These are phyloP conservation scores for Xenoacremonium recifei DNA, from an alignment of 2,329 filamentous ascomycete genomes.

Conservation along the genomic window DNA sequence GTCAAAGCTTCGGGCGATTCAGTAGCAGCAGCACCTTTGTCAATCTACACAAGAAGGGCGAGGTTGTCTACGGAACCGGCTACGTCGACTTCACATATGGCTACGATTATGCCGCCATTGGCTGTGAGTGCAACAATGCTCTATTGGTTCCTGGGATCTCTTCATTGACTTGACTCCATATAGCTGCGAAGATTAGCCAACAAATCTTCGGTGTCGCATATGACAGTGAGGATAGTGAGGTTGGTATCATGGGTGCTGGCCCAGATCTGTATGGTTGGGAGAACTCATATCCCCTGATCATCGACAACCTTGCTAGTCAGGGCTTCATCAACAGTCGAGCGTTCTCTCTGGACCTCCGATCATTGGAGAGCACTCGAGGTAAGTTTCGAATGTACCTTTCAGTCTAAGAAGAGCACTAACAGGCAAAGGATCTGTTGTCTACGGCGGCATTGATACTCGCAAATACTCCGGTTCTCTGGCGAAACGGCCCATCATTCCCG, in stretches of 20 bases:
- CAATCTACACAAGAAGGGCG: conserved; percentile 23
- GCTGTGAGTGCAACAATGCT: conserved; percentile 29
- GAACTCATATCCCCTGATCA: conserved; percentile 31
- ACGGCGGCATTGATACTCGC: conserved; percentile 55
- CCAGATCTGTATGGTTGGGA: conserved; percentile 34
- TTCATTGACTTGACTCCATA: conserved; percentile 2
- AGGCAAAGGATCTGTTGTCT: conserved; percentile 36
- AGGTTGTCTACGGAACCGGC: conserved; percentile 32
- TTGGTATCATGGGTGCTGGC: conserved; percentile 35
- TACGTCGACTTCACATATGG: conserved; percentile 32
- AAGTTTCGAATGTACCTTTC: neutral
- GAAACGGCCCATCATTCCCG: conserved; percentile 54
- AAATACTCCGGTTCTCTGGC: conserved; percentile 55
- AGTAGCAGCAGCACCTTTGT: conserved; percentile 28
- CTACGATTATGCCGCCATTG: conserved; percentile 32
- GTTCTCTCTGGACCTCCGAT: conserved; percentile 34
- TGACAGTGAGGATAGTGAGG: conserved; percentile 25
- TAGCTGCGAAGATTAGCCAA: conserved; percentile 31
- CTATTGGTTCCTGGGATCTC: neutral
- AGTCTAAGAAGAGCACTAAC: neutral
- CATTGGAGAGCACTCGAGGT: conserved; percentile 28
- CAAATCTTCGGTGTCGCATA: conserved; percentile 37
- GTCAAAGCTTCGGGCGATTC: conserved; percentile 29
- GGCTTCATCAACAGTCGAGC: conserved; percentile 37
- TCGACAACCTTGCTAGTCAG: conserved; percentile 34